Evolutionary conservation across 2,329 filamentous ascomycete genomes (phyloP), one percentile per base, ranked within the genome.

Genomic region (Orbilia javanica): DNA sequence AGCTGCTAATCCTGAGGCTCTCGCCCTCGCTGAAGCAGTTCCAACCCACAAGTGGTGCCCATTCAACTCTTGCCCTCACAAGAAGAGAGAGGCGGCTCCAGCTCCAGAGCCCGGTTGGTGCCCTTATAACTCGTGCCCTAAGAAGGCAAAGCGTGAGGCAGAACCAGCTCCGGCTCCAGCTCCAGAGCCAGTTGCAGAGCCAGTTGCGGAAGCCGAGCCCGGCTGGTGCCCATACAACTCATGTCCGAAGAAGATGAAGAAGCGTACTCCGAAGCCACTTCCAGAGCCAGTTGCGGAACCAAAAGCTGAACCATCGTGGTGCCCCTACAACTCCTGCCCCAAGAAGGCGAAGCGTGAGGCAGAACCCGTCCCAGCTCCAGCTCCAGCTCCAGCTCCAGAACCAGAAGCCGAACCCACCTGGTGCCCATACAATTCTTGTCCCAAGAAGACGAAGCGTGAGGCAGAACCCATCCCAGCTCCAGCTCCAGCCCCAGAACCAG

Each of bases 261-360:
- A 62, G 52, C 34, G 66, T 36, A 22, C 25, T 48, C 60, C 42
- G 31, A 42, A 64, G 13, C 52, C 52, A 57, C 15, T 22, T 11
- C 64, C 44, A 67, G 64, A 67, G 20, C 20, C 44, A 15, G n/a
- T n/a, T n/a, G n/a, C n/a, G n/a, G n/a, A n/a, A n/a, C n/a, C n/a
- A n/a, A n/a, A n/a, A n/a, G 44, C 44, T 7, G 27, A 34, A 7
- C 53, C 34, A 0, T 27, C 20, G 7, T 71, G 67, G 67, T 72
- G 68, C 48, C 31, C 53, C 36, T 53, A 46, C 48, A 72, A 72
- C 25, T 50, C 55, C 15, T 71, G 67, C 53, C 53, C 36, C 7
- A 74, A 74, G 70, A 74, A 74, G n/a, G n/a, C n/a, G 6, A 34
- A 71, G 68, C 55, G 68, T 22, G 20, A 34, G 18, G 42, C 63